Conservation (phyloP, 306 rosid species). For the Neltuma alba region DNA sequence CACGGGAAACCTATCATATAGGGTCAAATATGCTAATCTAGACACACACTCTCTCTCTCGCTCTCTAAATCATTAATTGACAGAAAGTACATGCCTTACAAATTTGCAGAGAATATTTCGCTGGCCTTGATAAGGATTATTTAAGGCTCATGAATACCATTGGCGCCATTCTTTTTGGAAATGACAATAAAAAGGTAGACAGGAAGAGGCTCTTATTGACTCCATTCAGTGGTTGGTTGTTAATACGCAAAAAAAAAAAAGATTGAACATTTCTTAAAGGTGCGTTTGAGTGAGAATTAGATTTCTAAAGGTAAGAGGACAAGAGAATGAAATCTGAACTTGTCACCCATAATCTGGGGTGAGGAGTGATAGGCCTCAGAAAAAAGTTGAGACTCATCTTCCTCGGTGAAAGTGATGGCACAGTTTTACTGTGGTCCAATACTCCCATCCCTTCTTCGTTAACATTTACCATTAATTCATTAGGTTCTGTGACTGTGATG, state of each 20-base stretch:
- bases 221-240: slow-evolving; percentile 3
- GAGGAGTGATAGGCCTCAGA: neutral
- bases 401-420: slow-evolving; percentile 17
- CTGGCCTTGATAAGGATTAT: neutral
- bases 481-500: neutral
- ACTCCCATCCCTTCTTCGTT: neutral
- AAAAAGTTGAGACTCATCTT: neutral
- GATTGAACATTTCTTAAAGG: neutral
- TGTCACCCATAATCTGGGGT: neutral
- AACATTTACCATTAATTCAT: slow-evolving; percentile 13
- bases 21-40: neutral
- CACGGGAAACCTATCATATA: neutral
- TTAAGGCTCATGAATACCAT: neutral
- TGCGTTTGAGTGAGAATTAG: slow-evolving; percentile 12
- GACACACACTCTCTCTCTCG: neutral
- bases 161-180: neutral
- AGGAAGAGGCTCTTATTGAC: neutral
- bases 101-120: neutral
- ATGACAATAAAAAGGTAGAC: neutral
- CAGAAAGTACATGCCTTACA: neutral
- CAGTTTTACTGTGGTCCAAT: slow-evolving; percentile 7
- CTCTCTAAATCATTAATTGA: neutral
- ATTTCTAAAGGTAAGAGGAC: neutral
- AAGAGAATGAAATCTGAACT: slow-evolving; percentile 24
- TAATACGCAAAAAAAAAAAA: neutral